Base-by-base conservation (phyloP, 108 stramenopile genomes). In the Cyclotella baltica region DNA sequence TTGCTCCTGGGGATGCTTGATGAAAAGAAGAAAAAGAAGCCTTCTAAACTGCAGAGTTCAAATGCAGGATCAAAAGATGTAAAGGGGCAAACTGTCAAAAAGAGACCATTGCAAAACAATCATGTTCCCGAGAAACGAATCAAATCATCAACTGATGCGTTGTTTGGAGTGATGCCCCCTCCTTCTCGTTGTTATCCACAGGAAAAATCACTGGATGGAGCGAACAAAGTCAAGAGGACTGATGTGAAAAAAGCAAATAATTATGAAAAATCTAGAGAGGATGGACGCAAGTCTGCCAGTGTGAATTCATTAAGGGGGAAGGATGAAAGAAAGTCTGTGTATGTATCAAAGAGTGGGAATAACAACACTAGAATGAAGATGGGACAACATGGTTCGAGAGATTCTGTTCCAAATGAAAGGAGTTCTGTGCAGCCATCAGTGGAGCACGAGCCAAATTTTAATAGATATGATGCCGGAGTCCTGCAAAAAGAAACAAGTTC, bases 1-100 rank as follows among this genome's bases (percentile, higher is more conserved):
- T 61, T 61, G 33, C 34, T 61, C 15, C 1, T 61, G 59, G 59
- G 59, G 18, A 13, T 61, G 33, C 34, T 61, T 11, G 59, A 61
- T 34, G 59, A 33, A 33, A 61, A 61, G 59, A 33, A 34, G 6
- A 22, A 34, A n/a, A 16, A 48, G 2, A 33, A 33, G 31, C 11
- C 30, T 11, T 34, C 4, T 31, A 61, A 33, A 16, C 31, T 16
- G 1, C 59, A 3, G 34, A 34, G 11, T 33, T 1, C 31, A 15
- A 1, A 1, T n/a, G 11, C 3, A 33, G 4, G 11, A 61, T 2
- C 30, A 31, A 9, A 13, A 11, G 59, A 34, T 13, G 30, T 13
- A 33, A 33, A 18, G 11, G 59, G 31, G 34, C 16, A 52, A n/a
- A n/a, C 19, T 52, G 59, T 13, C 15, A 34, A 27, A 5, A 58